phyloP scores from a whole-genome alignment of 1,284 basidiomycete species.

The Acaromyces ingoldii region DNA sequence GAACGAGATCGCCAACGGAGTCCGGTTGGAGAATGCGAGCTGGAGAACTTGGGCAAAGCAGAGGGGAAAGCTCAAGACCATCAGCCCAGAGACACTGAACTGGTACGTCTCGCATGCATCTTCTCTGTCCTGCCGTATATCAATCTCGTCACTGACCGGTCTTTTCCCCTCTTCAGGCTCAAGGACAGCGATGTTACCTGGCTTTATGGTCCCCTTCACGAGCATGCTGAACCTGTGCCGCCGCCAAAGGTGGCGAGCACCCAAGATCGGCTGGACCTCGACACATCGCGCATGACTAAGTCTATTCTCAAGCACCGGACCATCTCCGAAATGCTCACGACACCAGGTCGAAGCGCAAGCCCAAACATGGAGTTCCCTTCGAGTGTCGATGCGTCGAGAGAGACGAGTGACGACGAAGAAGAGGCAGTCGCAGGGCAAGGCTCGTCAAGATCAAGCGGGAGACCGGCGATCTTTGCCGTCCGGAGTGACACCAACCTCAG shows the following conservation, averaged over 20 bases:
- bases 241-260: slow-evolving; percentile 57
- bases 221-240: slow-evolving; percentile 60
- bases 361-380: neutral
- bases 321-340: slow-evolving; percentile 75
- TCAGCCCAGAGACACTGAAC: slow-evolving; percentile 94
- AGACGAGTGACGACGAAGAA: slow-evolving; percentile 47
- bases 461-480: slow-evolving; percentile 25
- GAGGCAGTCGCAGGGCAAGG: slow-evolving; percentile 8
- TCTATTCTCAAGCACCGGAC: slow-evolving; percentile 95
- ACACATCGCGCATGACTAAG: slow-evolving; percentile 57
- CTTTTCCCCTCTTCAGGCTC: slow-evolving; percentile 63
- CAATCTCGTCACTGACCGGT: neutral
- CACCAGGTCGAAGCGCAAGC: slow-evolving; percentile 47
- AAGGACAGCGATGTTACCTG: slow-evolving; percentile 99
- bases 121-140: neutral
- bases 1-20: slow-evolving; percentile 94
- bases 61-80: slow-evolving; percentile 88
- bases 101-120: slow-evolving; percentile 64
- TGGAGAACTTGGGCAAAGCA: slow-evolving; percentile 99
- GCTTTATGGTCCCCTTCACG: slow-evolving; percentile 92
- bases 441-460: neutral
- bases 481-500: slow-evolving; percentile 35
- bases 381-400: slow-evolving; percentile 18
- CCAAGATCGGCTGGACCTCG: slow-evolving; percentile 58
- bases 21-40: slow-evolving; percentile 90